These are phyloP conservation scores for Chlamydomonas sphaeroides DNA, from an alignment of 139 green algal species.

Conservation along the genomic window DNA sequence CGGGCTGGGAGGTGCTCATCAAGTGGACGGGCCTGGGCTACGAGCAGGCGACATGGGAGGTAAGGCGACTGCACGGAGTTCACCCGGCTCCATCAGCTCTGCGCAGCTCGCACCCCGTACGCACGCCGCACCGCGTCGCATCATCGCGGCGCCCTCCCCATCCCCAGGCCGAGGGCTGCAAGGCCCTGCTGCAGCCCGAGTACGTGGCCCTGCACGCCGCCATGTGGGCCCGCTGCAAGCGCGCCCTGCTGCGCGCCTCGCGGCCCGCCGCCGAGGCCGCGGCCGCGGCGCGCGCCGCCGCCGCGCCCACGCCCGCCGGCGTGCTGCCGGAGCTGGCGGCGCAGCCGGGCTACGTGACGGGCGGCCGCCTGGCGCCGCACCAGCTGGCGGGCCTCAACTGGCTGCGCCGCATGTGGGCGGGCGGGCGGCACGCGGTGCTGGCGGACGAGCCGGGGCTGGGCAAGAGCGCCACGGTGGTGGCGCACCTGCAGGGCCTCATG, in stretches of 20 bases:
- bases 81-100: too few relatives aligned
- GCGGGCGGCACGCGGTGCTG: conserved; percentile 60
- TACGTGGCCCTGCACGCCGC: conserved; percentile 64
- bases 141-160: too few relatives aligned
- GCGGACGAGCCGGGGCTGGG: conserved; percentile 83
- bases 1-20: conserved; percentile 91
- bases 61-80: conserved; percentile 34
- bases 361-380: conserved; percentile 68
- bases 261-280: conserved; percentile 21
- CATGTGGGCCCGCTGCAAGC: conserved; percentile 78
- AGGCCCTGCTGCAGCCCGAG: conserved; percentile 60
- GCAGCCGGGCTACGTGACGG: conserved; percentile 54
- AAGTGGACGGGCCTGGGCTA: conserved; percentile 85
- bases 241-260: conserved; percentile 54
- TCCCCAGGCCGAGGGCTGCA: conserved; percentile 57
- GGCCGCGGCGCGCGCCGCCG: conserved; percentile 30
- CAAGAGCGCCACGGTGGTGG: conserved; percentile 75
- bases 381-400: conserved; percentile 80
- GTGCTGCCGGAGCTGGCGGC: background rate
- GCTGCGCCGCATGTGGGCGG: conserved; percentile 72
- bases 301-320: background rate
- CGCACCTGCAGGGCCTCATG: conserved; percentile 63
- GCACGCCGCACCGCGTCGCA: too few relatives aligned
- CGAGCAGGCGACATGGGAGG: conserved; percentile 90
- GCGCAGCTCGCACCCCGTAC: too few relatives aligned